These are phyloP conservation scores for Cercospora berteroae DNA, from an alignment of 2,329 filamentous ascomycete species.

Conservation along the genomic window DNA sequence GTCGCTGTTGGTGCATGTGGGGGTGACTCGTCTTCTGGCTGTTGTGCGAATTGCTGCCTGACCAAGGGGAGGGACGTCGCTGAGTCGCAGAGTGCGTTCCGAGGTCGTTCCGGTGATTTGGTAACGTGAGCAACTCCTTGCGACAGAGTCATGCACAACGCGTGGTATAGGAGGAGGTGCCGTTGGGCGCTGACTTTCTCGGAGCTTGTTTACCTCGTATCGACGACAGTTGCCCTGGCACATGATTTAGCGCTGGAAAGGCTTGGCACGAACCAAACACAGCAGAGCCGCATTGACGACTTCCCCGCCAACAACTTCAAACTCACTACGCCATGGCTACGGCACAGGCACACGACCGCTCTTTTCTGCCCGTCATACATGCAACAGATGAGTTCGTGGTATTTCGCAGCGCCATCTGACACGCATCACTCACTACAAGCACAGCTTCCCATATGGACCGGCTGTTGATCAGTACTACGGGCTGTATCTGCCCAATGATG, in stretches of 20 bases:
- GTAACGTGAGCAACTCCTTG: neutral
- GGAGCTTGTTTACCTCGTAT: conserved; percentile 8
- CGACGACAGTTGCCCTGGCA: conserved; percentile 4
- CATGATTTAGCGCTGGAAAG: neutral
- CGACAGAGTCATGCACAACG: conserved; percentile 4
- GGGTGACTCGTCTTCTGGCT: neutral
- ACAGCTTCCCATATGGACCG: conserved; percentile 47
- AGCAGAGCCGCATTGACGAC: neutral
- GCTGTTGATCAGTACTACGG: conserved; percentile 51
- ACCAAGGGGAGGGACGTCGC: neutral
- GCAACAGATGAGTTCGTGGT: conserved; percentile 17
- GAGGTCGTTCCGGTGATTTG: neutral
- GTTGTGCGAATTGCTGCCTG: neutral
- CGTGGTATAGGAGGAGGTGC: conserved; percentile 9
- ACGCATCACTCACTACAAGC: neutral
- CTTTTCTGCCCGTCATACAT: conserved; percentile 12
- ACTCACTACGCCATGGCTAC: neutral
- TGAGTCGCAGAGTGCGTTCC: neutral
- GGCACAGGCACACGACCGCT: neutral
- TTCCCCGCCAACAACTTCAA: neutral
- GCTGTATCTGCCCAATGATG: conserved; percentile 66
- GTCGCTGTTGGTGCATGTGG: conserved; percentile 1
- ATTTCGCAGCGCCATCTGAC: neutral
- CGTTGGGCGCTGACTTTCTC: neutral
- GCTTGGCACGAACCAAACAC: neutral